These are phyloP conservation scores for Plasmodium adleri DNA, from an alignment of 169 alveolate genomes.

Conservation along the genomic window DNA sequence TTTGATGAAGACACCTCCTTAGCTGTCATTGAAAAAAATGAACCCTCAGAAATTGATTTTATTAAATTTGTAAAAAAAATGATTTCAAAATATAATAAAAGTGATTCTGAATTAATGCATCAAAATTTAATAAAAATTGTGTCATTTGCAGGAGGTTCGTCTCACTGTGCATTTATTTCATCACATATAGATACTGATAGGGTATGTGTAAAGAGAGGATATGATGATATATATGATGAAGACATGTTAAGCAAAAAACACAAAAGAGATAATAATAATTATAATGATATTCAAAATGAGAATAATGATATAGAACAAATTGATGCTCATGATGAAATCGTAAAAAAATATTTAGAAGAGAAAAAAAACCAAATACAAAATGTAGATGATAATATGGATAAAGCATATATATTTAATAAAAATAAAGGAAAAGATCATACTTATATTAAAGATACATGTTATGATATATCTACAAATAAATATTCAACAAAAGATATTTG, in stretches of 20 bases:
- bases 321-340: not conserved
- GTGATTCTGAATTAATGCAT: not conserved
- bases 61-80: slow-evolving; percentile 14
- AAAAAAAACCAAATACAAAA: slow-evolving; percentile 8
- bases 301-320: not conserved
- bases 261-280: slow-evolving; percentile 1
- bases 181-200: slow-evolving; percentile 39
- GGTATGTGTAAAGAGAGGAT: slow-evolving; percentile 27
- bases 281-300: not conserved
- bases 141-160: slow-evolving; percentile 68
- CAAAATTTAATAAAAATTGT: slow-evolving; percentile 17
- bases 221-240: slow-evolving; percentile 30
- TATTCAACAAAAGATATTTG: slow-evolving; percentile 14
- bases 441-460: slow-evolving; percentile 15
- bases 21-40: slow-evolving; percentile 25
- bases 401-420: not conserved
- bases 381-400: not conserved
- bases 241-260: slow-evolving; percentile 24
- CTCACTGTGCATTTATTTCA: slow-evolving; percentile 67
- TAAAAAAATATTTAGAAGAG: not conserved
- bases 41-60: slow-evolving; percentile 51
- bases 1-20: slow-evolving; percentile 36
- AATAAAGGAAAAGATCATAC: not conserved
- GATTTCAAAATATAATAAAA: slow-evolving; percentile 11
- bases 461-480: slow-evolving; percentile 9